phyloP scores from a whole-genome alignment of 2,329 filamentous ascomycete genomes.

The Pseudocercospora pini-densiflorae region DNA sequence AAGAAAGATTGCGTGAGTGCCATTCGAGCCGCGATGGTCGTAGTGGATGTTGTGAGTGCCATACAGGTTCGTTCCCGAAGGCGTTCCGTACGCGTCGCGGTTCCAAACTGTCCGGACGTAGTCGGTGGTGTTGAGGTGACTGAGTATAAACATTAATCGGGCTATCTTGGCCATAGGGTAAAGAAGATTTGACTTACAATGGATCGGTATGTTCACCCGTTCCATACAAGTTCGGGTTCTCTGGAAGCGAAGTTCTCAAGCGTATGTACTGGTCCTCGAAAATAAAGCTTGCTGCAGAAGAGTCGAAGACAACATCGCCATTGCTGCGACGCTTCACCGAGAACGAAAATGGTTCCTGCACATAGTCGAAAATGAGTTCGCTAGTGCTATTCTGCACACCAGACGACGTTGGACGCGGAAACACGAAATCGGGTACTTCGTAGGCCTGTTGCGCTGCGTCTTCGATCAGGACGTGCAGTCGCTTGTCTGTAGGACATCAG shows the following conservation, averaged over 20 bases:
- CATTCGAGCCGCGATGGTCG: conserved; percentile 65
- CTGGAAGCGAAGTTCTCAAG: conserved; percentile 71
- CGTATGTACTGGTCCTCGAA: conserved; percentile 81
- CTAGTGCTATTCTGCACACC: conserved; percentile 34
- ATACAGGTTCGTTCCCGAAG: conserved; percentile 69
- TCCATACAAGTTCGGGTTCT: conserved; percentile 74
- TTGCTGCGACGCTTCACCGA: conserved; percentile 63
- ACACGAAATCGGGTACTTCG: conserved; percentile 71
- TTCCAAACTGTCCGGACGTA: conserved; percentile 74
- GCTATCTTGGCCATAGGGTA: not conserved
- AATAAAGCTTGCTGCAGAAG: conserved; percentile 66
- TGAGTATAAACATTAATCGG: conserved; percentile 2
- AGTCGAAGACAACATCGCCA: conserved; percentile 69
- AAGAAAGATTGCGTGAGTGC: conserved; percentile 69
- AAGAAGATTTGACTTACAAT: conserved; percentile 30
- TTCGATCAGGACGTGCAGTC: conserved; percentile 76
- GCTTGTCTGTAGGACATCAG: conserved; percentile 40
- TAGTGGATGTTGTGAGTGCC: conserved; percentile 77
- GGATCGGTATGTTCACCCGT: conserved; percentile 78
- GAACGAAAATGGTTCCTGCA: conserved; percentile 69
- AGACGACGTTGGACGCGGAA: conserved; percentile 62
- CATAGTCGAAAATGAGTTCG: conserved; percentile 60
- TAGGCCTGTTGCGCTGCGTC: conserved; percentile 73
- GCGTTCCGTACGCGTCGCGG: conserved; percentile 66
- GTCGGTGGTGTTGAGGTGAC: conserved; percentile 64